Conservation (phyloP, 176 grass and related monocot species). For the Saccharum officinarum region DNA sequence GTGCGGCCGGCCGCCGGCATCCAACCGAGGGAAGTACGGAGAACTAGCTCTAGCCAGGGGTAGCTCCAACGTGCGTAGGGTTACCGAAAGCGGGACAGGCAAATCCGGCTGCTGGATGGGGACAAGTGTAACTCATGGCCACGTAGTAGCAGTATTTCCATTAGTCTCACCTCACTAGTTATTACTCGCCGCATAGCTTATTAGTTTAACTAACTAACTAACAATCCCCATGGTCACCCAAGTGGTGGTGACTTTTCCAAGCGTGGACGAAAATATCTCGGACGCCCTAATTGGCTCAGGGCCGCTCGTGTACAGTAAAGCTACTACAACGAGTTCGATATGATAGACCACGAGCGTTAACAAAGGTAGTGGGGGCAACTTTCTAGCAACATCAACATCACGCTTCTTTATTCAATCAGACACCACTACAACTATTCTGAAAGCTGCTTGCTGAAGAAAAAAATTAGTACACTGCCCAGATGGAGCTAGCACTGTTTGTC, state of each 20-base stretch:
- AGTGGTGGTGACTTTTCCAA: background rate
- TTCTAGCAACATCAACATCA: conserved; percentile 21
- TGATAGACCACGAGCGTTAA: background rate
- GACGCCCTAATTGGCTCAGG: background rate
- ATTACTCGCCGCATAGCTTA: too few relatives aligned
- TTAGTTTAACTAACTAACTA: too few relatives aligned
- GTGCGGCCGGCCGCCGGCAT: too few relatives aligned
- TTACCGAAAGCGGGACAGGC: conserved; percentile 33
- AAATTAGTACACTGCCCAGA: background rate
- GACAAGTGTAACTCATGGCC: too few relatives aligned
- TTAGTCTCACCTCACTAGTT: too few relatives aligned
- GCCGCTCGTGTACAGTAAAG: conserved; percentile 33
- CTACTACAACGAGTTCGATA: background rate
- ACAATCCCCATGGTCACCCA: background rate
- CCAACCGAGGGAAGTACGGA: too few relatives aligned
- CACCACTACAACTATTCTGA: background rate
- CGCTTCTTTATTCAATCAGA: background rate
- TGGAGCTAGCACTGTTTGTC: background rate
- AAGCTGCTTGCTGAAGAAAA: background rate
- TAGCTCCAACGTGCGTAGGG: background rate
- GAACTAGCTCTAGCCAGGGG: background rate
- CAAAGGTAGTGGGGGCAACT: background rate
- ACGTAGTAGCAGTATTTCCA: background rate
- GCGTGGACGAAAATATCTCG: background rate
- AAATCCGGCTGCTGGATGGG: background rate